phyloP scores from a whole-genome alignment of 2,329 filamentous ascomycete genomes.

The Paradendryphiella salina region DNA sequence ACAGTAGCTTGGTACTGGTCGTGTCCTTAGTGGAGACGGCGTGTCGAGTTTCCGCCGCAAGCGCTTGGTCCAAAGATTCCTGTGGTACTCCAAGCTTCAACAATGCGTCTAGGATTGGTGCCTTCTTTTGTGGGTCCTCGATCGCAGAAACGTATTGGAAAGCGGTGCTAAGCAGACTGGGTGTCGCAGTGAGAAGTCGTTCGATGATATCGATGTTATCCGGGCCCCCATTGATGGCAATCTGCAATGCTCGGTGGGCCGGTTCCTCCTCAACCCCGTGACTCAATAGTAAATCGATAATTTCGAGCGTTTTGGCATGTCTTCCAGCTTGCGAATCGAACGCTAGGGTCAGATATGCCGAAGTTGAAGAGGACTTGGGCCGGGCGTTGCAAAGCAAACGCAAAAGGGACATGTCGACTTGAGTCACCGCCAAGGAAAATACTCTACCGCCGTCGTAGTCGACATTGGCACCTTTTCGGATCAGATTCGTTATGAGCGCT shows the following conservation, averaged over 20 bases:
- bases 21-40: constrained; percentile 26
- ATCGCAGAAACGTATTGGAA: constrained; percentile 34
- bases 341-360: constrained; percentile 34
- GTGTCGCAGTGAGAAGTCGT: constrained; percentile 29
- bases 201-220: constrained; percentile 41
- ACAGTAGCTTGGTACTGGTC: constrained; percentile 34
- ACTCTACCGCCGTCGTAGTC: constrained; percentile 32
- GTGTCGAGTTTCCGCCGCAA: constrained; percentile 31
- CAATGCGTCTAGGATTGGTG: constrained; percentile 31
- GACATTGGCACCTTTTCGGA: constrained; percentile 31
- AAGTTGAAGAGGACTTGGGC: constrained; percentile 25
- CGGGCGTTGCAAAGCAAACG: constrained; percentile 32
- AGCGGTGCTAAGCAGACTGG: constrained; percentile 30
- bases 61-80: constrained; percentile 34
- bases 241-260: constrained; percentile 28
- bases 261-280: constrained; percentile 30
- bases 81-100: constrained; percentile 36
- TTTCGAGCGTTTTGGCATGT: constrained; percentile 26
- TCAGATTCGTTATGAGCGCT: constrained; percentile 32
- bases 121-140: constrained; percentile 28
- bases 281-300: constrained; percentile 36
- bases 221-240: constrained; percentile 36
- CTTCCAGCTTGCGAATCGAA: constrained; percentile 32
- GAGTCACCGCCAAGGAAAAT: constrained; percentile 31
- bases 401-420: constrained; percentile 35